These are phyloP conservation scores for Ambrosiella xylebori DNA, from an alignment of 2,329 filamentous ascomycete species.

Conservation along the genomic window DNA sequence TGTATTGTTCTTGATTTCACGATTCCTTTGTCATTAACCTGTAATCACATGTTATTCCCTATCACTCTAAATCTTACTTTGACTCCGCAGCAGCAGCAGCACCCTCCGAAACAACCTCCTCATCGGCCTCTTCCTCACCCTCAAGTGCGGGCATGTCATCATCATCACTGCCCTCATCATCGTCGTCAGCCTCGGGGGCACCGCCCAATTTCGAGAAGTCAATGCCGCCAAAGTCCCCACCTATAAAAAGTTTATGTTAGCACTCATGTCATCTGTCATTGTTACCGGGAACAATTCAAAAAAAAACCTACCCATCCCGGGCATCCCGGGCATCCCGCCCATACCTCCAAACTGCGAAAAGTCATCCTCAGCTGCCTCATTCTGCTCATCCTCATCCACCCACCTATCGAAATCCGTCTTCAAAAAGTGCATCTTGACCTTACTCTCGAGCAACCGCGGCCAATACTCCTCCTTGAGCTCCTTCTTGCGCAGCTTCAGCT, in stretches of 20 bases:
- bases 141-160: slow-evolving; percentile 72
- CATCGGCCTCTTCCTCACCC: slow-evolving; percentile 36
- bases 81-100: slow-evolving; percentile 7
- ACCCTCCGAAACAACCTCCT: slow-evolving; percentile 19
- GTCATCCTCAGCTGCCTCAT: slow-evolving; percentile 75
- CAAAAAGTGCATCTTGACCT: slow-evolving; percentile 80
- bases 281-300: not conserved
- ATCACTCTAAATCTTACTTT: slow-evolving; percentile 1
- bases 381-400: slow-evolving; percentile 97
- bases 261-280: not conserved
- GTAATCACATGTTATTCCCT: not conserved
- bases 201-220: slow-evolving; percentile 84
- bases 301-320: slow-evolving; percentile 26
- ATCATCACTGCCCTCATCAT: slow-evolving; percentile 39
- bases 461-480: slow-evolving; percentile 87
- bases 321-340: slow-evolving; percentile 36
- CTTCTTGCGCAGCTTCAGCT: slow-evolving; percentile 93
- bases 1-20: not conserved
- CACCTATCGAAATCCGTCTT: slow-evolving; percentile 99
- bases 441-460: slow-evolving; percentile 83
- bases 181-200: slow-evolving; percentile 26
- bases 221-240: slow-evolving; percentile 65
- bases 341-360: slow-evolving; percentile 49
- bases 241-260: slow-evolving; percentile 1
- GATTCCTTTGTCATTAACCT: slow-evolving; percentile 1